phyloP scores from a whole-genome alignment of 2,329 filamentous ascomycete genomes.

The Fulvia fulva region DNA sequence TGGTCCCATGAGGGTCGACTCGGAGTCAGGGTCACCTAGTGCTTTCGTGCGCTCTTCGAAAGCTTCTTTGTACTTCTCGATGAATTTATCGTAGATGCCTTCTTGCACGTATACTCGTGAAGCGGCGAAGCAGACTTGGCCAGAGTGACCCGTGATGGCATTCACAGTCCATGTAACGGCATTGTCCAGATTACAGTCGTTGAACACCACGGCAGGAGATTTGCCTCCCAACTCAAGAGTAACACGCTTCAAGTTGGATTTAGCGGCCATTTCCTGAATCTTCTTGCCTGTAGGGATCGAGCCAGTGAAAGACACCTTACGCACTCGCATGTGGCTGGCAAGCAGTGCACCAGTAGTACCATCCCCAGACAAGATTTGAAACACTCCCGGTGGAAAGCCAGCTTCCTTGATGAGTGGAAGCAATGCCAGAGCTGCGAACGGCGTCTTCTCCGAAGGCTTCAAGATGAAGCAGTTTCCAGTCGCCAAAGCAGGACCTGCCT shows the following conservation, averaged over 20 bases:
- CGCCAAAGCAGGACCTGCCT: conserved; percentile 63
- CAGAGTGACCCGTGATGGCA: conserved; percentile 12
- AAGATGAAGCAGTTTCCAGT: conserved; percentile 54
- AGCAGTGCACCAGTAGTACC: conserved; percentile 57
- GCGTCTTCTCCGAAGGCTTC: conserved; percentile 51
- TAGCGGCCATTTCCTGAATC: conserved; percentile 49
- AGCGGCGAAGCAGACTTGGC: conserved; percentile 13
- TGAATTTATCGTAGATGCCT: conserved; percentile 13
- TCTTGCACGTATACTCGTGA: conserved; percentile 14
- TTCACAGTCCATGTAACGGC: conserved; percentile 59
- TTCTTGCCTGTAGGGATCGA: conserved; percentile 58
- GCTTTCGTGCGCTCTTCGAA: conserved; percentile 11
- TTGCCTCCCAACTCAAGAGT: conserved; percentile 34
- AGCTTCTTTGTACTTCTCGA: conserved; percentile 11
- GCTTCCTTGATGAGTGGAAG: conserved; percentile 58
- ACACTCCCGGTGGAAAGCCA: conserved; percentile 54
- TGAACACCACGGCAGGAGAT: conserved; percentile 50
- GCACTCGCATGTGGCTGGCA: conserved; percentile 54
- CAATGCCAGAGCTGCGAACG: conserved; percentile 53
- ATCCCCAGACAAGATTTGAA: conserved; percentile 57
- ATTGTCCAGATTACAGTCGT: conserved; percentile 31
- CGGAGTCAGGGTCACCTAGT: conserved; percentile 7
- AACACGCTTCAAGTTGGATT: conserved; percentile 56
- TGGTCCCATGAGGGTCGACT: conserved; percentile 9
- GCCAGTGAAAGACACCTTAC: conserved; percentile 62